Evolutionary conservation across 2,329 filamentous ascomycete genomes (phyloP).

Genomic region (Phyllosticta citriasiana): DNA sequence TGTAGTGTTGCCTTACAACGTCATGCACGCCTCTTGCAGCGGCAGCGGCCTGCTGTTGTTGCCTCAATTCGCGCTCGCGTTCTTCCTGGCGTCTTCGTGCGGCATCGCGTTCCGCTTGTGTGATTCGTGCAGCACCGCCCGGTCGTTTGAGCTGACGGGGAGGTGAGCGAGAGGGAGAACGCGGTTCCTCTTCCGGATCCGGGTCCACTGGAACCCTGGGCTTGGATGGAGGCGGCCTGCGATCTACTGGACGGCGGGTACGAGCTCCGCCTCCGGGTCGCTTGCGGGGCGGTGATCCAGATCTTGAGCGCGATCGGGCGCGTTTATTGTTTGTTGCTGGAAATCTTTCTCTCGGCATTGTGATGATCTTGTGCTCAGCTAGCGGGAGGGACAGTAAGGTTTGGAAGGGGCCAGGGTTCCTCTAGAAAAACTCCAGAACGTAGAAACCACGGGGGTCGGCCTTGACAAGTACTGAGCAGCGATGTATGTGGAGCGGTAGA

Average conservation of each 20-base stretch:
- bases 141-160: conserved; percentile 59
- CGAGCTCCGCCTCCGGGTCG: conserved; percentile 24
- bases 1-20: conserved; percentile 89
- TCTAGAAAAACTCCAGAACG: not conserved
- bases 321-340: conserved; percentile 5
- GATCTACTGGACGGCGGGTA: not conserved
- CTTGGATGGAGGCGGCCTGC: not conserved
- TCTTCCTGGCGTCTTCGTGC: conserved; percentile 45
- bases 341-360: conserved; percentile 8
- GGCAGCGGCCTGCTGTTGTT: conserved; percentile 27
- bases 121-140: conserved; percentile 45
- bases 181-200: not conserved
- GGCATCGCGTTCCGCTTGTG: conserved; percentile 55
- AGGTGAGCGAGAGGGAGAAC: conserved; percentile 24
- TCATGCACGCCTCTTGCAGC: conserved; percentile 52
- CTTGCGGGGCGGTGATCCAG: conserved; percentile 26
- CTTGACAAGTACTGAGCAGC: not conserved
- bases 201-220: not conserved
- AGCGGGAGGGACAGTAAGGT: not conserved
- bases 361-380: not conserved
- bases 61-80: conserved; percentile 31
- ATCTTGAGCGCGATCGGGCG: conserved; percentile 20
- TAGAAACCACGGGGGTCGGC: not conserved
- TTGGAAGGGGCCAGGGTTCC: not conserved
- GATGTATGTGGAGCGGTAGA: not conserved